Conservation (phyloP, 208 protist species). For the Trypanosoma brucei region DNA sequence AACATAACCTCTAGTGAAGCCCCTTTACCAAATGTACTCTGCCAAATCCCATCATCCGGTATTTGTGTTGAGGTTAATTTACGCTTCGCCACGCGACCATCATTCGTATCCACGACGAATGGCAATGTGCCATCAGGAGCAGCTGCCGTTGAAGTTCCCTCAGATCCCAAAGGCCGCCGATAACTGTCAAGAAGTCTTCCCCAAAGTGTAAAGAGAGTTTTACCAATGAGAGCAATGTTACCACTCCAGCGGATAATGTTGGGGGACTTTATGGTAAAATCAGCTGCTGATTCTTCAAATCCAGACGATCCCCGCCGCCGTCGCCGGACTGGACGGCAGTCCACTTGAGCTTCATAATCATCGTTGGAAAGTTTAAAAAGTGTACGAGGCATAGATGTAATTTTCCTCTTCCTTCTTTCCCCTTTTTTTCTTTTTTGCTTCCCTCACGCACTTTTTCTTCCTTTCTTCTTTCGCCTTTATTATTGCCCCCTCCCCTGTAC, state of each 20-base stretch:
- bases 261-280: not conserved
- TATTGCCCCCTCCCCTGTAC: too few species aligned
- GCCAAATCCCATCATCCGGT: constrained; percentile 28
- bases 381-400: too few species aligned
- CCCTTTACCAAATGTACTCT: constrained; percentile 5
- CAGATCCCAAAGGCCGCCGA: not conserved
- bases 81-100: not conserved
- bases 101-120: constrained; percentile 12
- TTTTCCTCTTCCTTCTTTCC: too few species aligned
- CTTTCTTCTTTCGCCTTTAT: too few species aligned
- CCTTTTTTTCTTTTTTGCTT: too few species aligned
- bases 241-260: not conserved
- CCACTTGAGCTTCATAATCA: too few species aligned
- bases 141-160: not conserved
- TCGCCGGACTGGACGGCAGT: too few species aligned
- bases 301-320: too few species aligned
- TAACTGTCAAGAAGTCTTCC: constrained; percentile 20
- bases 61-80: not conserved
- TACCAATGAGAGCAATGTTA: not conserved
- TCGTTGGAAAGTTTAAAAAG: too few species aligned
- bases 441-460: too few species aligned
- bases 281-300: too few species aligned
- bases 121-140: not conserved
- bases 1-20: constrained; percentile 45
- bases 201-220: constrained; percentile 25